Base-by-base conservation (phyloP, 2,329 filamentous ascomycete genomes). In the Ceratocystis variospora region DNA sequence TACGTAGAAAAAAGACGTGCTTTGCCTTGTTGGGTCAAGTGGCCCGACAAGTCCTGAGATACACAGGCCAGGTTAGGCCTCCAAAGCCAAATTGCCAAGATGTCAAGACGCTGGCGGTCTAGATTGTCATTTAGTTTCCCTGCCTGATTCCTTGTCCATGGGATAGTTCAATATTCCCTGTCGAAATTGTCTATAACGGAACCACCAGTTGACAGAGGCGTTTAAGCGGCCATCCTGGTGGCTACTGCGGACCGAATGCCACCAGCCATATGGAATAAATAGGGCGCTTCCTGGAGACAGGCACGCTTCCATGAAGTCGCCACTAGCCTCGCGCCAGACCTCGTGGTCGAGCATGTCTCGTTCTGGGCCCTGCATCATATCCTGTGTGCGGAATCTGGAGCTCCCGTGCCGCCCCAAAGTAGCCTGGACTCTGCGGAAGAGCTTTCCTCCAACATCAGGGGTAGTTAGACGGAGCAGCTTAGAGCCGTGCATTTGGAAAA, bases 361-460 rank as follows among this genome's bases (percentile, higher is more conserved):
- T 76, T 96, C 90, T 1, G 77, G 75, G 0, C 91, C 91, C 63
- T 86, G 80, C 91, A 97, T 96, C 92, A 97, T 96, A 73, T 96
- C 91, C 10, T 86, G 81, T 0, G 89, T 88, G 66, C 91, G 81
- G 70, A 96, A 78, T 19, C 78, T 76, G 15, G 79, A 76, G 66
- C 74, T 80, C 2, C 74, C 76, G 2, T 63, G 57, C 50, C 71
- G 70, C 0, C 75, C 74, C 17, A 83, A 73, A 65, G 72, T 69
- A 17, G 70, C 71, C 68, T 80, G 79, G 0, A 84, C 79, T 1
- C 74, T 65, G 8, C 73, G 78, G 73, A 91, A 96, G 1, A 96
- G 73, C 0, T 71, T 75, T 61, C 81, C 77, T 0, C 94, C 94
- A 2, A 78, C 72, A 0, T 75, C 72, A 0, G 91, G 90, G 3